Base-by-base conservation (phyloP, 257 asterid genomes). In the Fraxinus pennsylvanica region DNA sequence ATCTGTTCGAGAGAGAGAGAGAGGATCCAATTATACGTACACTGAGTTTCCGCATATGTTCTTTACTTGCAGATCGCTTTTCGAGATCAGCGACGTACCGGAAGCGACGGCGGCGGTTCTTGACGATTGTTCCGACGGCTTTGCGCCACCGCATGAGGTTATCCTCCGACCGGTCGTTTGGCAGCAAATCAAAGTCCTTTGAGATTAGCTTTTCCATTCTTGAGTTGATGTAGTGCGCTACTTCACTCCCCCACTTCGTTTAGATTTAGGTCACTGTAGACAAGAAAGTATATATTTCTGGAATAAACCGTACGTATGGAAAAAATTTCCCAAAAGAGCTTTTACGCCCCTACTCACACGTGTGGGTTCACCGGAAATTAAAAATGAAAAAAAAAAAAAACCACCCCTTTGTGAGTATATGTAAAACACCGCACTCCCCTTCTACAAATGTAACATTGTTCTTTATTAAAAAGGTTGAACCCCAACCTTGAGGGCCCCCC, bases 51-150 rank as follows among this genome's bases (percentile, higher is more conserved):
- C 84, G 85, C 80, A 88, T 83, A 66, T 82, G 90, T 14, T 88
- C 96, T 89, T 72, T 85, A 5, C 94, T 96, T 79, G 88, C 91
- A 0, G 85, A 76, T 6, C 97, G 92, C 81, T 92, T 92, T 73
- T 87, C 91, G 12, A 94, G 88, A 80, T 86, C 92, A 41, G 97
- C 91, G 70, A 90, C 81, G 80, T 92, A 94, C 0, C 98, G 91
- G 72, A 92, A 94, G 38, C 97, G 84, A 4, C 98, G 89, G 61
- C 97, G 90, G 29, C 89, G 89, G 80, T 94, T 94, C 81, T 75
- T 84, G 72, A 92, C 97, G 9, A 94, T 75, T 27, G 0, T 63
- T 1, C 89, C 89, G 38, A 90, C 93, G 88, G 96, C 97, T 0
- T 86, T 79, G 12, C 98, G 89, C 98, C 98, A 94, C 71, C 80